Evolutionary conservation across 2,329 filamentous ascomycete species (phyloP).

Genomic region (Monilinia vaccinii-corymbosi): DNA sequence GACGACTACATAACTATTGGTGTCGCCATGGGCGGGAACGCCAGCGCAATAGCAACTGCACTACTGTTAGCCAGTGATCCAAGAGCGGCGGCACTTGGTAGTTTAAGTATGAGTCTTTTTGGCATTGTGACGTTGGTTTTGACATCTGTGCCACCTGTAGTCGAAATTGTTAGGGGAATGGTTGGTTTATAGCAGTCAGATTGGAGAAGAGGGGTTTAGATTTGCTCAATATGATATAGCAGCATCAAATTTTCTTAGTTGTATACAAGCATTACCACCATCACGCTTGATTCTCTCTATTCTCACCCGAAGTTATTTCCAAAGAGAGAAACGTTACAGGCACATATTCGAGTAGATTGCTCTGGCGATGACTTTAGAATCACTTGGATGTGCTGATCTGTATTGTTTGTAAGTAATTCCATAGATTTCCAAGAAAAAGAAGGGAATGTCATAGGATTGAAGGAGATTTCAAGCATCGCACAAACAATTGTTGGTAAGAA

Average conservation of each 20-base stretch:
- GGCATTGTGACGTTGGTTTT: slow-evolving; percentile 50
- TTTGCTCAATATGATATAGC: neutral
- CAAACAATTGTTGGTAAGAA: too few relatives aligned
- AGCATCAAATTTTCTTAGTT: neutral
- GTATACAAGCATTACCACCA: neutral
- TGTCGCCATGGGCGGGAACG: slow-evolving; percentile 52
- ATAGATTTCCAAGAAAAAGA: too few relatives aligned
- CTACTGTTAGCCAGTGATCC: slow-evolving; percentile 47
- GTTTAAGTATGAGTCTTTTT: slow-evolving; percentile 51
- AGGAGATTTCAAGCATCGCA: too few relatives aligned
- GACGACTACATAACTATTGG: slow-evolving; percentile 57
- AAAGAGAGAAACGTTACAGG: neutral
- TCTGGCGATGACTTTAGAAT: too few relatives aligned
- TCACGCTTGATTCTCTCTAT: neutral
- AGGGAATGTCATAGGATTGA: too few relatives aligned
- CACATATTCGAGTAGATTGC: too few relatives aligned
- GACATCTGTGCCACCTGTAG: slow-evolving; percentile 47
- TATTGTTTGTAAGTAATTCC: too few relatives aligned
- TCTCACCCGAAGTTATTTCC: neutral
- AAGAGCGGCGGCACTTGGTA: slow-evolving; percentile 49
- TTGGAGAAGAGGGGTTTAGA: neutral
- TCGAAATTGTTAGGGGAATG: slow-evolving; percentile 38
- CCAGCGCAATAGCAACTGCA: slow-evolving; percentile 50
- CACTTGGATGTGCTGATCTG: too few relatives aligned
- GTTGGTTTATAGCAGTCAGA: slow-evolving; percentile 32